Conservation (phyloP, 202 grass and related monocot species). For the Alloteropsis angusta region DNA sequence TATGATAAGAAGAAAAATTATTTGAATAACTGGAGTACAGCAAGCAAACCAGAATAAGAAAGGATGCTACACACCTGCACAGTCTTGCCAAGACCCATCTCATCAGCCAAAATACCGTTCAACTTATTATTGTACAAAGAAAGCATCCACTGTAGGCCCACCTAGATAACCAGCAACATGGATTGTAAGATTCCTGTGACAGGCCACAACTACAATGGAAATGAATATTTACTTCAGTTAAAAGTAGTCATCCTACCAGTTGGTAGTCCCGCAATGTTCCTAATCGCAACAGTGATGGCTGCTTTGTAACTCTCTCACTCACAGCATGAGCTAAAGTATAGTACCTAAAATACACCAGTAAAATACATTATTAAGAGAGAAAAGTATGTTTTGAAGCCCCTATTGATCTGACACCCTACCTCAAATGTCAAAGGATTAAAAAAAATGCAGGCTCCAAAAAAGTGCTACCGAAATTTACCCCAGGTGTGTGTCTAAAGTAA, state of each 20-base stretch:
- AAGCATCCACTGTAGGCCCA: constrained; percentile 99
- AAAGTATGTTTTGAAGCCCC: background rate
- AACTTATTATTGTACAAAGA: constrained; percentile 99
- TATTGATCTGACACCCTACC: background rate
- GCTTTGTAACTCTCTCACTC: constrained; percentile 73
- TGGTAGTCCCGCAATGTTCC: constrained; percentile 99
- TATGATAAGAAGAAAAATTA: background rate
- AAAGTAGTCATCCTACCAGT: constrained; percentile 52
- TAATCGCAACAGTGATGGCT: constrained; percentile 77
- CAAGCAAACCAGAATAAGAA: constrained; percentile 19
- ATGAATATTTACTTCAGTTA: constrained; percentile 5
- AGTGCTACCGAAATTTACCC: background rate
- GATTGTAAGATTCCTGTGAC: background rate
- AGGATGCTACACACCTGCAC: constrained; percentile 59
- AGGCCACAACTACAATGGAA: background rate
- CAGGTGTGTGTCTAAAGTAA: background rate
- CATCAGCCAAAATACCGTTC: constrained; percentile 99
- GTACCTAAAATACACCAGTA: constrained; percentile 52
- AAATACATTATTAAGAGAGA: background rate
- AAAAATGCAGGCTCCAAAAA: background rate
- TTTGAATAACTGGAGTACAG: constrained; percentile 8
- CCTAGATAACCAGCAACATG: constrained; percentile 45
- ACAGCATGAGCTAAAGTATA: constrained; percentile 96
- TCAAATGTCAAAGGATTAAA: background rate
- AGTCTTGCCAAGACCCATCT: constrained; percentile 99